Percentiles rank a stretch among this genome's conserved stretches.
Conservation (phyloP, 768 basidiomycete genomes). For the Tricholoma sp. region DNA sequence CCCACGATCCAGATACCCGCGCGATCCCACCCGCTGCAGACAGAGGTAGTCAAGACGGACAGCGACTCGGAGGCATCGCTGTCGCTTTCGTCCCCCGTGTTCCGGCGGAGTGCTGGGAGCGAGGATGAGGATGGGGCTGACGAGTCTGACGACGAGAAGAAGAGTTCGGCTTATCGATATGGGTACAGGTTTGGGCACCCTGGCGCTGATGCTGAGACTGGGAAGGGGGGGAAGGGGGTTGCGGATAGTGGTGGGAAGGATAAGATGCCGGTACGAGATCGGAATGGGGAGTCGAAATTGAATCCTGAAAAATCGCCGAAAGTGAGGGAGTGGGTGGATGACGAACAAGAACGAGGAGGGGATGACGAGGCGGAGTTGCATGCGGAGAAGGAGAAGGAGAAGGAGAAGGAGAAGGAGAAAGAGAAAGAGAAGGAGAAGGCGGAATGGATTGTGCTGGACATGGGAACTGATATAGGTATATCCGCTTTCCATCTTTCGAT, state of each 20-base stretch:
- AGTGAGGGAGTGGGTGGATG: slow-evolving; percentile 10
- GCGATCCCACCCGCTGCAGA: background rate
- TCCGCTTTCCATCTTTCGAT: slow-evolving; percentile 1
- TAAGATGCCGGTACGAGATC: background rate
- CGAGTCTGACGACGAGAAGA: background rate
- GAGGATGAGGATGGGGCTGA: background rate
- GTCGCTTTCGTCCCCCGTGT: background rate
- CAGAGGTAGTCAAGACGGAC: background rate
- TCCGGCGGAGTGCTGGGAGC: background rate
- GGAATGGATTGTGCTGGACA: slow-evolving; percentile 50
- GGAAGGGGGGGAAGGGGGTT: background rate
- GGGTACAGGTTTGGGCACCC: slow-evolving; percentile 24
- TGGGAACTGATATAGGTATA: slow-evolving; percentile 26
- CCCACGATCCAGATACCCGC: background rate
- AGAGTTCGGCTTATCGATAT: slow-evolving; percentile 9
- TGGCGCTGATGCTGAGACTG: slow-evolving; percentile 8
- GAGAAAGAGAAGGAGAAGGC: slow-evolving; percentile 28
- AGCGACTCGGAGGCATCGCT: background rate
- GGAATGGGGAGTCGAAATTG: background rate
- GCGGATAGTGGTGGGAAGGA: background rate
- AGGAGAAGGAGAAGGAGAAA: slow-evolving; percentile 22
- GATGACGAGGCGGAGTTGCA: slow-evolving; percentile 10
- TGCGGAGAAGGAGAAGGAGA: slow-evolving; percentile 5
- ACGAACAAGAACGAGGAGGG: slow-evolving; percentile 18
- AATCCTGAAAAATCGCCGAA: slow-evolving; percentile 5